phyloP scores from a whole-genome alignment of 371 early-diverging fungal genomes.

The Mortierella sp. region DNA sequence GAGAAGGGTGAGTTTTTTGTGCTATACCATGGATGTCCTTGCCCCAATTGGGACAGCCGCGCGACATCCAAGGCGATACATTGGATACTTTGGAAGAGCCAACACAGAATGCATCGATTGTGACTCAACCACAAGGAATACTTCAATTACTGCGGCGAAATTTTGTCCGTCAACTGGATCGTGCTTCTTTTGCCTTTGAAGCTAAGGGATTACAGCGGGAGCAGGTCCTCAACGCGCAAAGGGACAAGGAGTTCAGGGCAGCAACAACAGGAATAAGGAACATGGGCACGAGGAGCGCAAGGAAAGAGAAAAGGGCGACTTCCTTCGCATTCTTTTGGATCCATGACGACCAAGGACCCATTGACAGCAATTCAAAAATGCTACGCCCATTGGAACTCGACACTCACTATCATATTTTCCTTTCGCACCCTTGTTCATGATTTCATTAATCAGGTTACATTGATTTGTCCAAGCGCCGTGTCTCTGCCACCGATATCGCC shows the following conservation, averaged over 20 bases:
- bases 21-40: no score
- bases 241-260: no score
- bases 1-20: conserved; percentile 86
- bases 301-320: no score
- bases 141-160: not conserved
- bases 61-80: no score
- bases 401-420: not conserved
- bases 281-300: not conserved
- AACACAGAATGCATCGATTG: not conserved
- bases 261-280: not conserved
- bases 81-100: no score
- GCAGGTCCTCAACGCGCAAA: not conserved
- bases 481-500: conserved; percentile 95
- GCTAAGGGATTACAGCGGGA: not conserved
- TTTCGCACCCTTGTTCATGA: no score
- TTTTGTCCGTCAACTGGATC: not conserved
- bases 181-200: not conserved
- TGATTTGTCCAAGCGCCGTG: conserved; percentile 98
- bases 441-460: no score
- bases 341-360: no score
- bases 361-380: no score
- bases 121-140: not conserved
- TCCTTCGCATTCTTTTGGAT: no score
- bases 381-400: not conserved
- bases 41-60: no score